Conservation (phyloP, 2,329 filamentous ascomycete species). For the Arthroderma sp. region DNA sequence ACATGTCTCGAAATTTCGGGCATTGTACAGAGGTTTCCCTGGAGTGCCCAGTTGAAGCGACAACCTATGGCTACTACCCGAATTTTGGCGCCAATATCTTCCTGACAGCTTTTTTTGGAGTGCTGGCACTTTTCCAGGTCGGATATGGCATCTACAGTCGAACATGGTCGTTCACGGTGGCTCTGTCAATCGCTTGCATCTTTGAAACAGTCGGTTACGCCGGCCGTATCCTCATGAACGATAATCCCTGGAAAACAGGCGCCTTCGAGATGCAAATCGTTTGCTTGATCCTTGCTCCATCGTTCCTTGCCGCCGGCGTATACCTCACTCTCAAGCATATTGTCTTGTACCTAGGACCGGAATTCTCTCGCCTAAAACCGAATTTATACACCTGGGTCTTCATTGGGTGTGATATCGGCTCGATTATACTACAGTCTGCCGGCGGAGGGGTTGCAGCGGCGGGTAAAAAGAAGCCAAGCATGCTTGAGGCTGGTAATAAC, state of each 20-base stretch:
- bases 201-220: slow-evolving; percentile 44
- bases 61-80: slow-evolving; percentile 43
- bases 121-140: slow-evolving; percentile 37
- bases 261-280: slow-evolving; percentile 44
- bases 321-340: slow-evolving; percentile 46
- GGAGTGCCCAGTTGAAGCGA: slow-evolving; percentile 33
- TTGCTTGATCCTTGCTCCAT: slow-evolving; percentile 43
- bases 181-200: slow-evolving; percentile 34
- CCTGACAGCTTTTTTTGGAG: slow-evolving; percentile 39
- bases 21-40: slow-evolving; percentile 7
- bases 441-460: slow-evolving; percentile 45
- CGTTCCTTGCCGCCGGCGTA: slow-evolving; percentile 42
- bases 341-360: slow-evolving; percentile 41
- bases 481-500: slow-evolving; percentile 38
- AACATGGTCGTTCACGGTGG: slow-evolving; percentile 44
- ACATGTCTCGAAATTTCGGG: slow-evolving; percentile 4
- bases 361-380: slow-evolving; percentile 36
- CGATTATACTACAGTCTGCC: slow-evolving; percentile 45
- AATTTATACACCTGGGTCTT: slow-evolving; percentile 46
- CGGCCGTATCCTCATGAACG: slow-evolving; percentile 40
- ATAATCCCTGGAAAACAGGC: slow-evolving; percentile 37
- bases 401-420: slow-evolving; percentile 45
- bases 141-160: slow-evolving; percentile 37
- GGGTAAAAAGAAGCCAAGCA: slow-evolving; percentile 19
- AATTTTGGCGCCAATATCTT: slow-evolving; percentile 38